phyloP scores from a whole-genome alignment of 2,329 filamentous ascomycete genomes.

The Epichloe glyceriae region DNA sequence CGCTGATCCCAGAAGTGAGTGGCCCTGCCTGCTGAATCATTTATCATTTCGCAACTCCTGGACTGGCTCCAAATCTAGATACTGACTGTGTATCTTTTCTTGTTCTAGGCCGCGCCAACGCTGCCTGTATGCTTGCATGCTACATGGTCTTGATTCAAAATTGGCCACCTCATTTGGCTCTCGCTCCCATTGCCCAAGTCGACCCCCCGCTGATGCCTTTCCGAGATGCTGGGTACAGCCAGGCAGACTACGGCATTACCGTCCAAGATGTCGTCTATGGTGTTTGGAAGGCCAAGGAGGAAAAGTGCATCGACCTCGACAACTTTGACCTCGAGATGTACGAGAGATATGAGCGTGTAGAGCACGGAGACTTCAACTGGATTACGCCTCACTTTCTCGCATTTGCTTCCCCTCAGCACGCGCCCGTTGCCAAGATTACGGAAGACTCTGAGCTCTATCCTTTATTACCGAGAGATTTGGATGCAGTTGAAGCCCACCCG shows the following conservation, averaged over 20 bases:
- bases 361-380: constrained; percentile 99
- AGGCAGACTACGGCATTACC: constrained; percentile 89
- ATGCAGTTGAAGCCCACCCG: constrained; percentile 56
- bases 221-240: constrained; percentile 94
- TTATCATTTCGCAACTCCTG: too few relatives aligned
- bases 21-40: too few relatives aligned
- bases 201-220: constrained; percentile 98
- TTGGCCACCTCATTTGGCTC: constrained; percentile 90
- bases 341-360: constrained; percentile 86
- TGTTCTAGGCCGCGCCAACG: constrained; percentile 66
- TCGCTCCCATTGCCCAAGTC: constrained; percentile 90
- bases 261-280: constrained; percentile 97
- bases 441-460: constrained; percentile 61
- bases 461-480: constrained; percentile 61
- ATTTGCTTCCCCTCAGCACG: constrained; percentile 86
- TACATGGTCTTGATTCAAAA: constrained; percentile 99
- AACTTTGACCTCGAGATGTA: constrained; percentile 97
- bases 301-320: constrained; percentile 78
- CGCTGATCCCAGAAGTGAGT: constrained; percentile 77
- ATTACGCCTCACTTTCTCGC: constrained; percentile 89
- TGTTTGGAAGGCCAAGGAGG: constrained; percentile 97
- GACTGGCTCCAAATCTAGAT: background rate
- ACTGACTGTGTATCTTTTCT: background rate
- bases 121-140: constrained; percentile 85
- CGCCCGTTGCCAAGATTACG: constrained; percentile 59